Base-by-base conservation (phyloP, 352 stramenopile genomes). In the Phytophthora europaea region DNA sequence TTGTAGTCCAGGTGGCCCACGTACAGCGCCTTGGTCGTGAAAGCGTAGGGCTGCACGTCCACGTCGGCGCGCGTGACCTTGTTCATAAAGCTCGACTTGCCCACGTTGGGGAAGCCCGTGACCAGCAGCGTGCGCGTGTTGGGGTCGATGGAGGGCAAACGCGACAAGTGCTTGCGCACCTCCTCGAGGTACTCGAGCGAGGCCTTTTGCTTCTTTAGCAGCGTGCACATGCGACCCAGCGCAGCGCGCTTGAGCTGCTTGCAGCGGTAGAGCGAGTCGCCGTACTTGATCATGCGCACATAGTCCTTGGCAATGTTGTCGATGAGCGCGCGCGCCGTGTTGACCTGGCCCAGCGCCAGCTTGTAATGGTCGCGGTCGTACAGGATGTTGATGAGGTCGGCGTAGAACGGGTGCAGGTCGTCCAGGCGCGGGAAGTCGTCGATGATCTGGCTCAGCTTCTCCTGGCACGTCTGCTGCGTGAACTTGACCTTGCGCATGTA, bases 351-450 rank as follows among this genome's bases (percentile, higher is more conserved):
- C 3, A 99, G 90, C 22, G 98, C 98, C 26, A 99, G 91, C 87
- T 99, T 99, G 96, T 99, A 99, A 85, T 99, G 98, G 87, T 99
- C 98, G 31, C 97, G 90, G 80, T 99, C 98, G 83, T 99, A 99
- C 56, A 99, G 82, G 60, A 99, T 99, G 87, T 99, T 99, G 78
- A 99, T 99, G 47, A 99, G 88, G 84, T 99, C 98, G 61, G 97
- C 97, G 87, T 99, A 99, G 88, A 99, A 99, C 65, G 98, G 98
- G 65, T 99, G 96, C 66, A 99, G 90, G 75, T 99, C 95, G 65
- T 99, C 98, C 6, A 99, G 90, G 31, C 98, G 97, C 68, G 98
- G 98, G 79, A 99, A 99, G 82, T 99, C 97, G 53, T 98, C 92
- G 59, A 99, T 97, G 81, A 99, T 99, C 67, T 94, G 85, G 20